Percentiles rank a stretch among this genome's conserved stretches.
These are phyloP conservation scores for Bromus sterilis DNA, from an alignment of 176 grass and related monocot genomes.

Conservation along the genomic window DNA sequence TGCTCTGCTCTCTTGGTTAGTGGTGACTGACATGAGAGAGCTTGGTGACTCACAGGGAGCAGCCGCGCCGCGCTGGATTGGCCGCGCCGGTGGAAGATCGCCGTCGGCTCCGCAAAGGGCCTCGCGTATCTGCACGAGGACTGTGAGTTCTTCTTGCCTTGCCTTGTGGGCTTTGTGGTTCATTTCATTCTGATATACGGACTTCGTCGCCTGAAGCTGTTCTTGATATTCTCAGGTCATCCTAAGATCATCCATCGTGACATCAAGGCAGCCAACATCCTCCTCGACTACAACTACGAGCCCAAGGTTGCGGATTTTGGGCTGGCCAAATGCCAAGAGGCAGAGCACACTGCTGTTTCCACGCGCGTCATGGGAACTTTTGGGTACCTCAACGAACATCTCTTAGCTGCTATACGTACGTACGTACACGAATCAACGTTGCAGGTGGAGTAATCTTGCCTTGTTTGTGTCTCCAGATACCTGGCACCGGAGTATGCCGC, in stretches of 20 bases:
- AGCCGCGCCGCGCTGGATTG: conserved; percentile 56
- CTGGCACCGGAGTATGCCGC: conserved; percentile 72
- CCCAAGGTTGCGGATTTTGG: conserved; percentile 91
- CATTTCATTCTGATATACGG: background rate
- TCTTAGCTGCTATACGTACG: too few species aligned
- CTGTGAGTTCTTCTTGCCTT: conserved; percentile 43
- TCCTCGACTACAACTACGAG: conserved; percentile 77
- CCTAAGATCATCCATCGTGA: conserved; percentile 88
- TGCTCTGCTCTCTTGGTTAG: background rate
- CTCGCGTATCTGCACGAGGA: conserved; percentile 87
- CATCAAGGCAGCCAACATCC: conserved; percentile 84
- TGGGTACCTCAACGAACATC: too few species aligned
- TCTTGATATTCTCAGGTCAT: conserved; percentile 38
- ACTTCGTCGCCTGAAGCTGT: background rate
- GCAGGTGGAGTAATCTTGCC: background rate
- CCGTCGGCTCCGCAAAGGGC: conserved; percentile 70
- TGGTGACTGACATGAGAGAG: background rate
- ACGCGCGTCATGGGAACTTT: conserved; percentile 77
- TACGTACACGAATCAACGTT: too few species aligned
- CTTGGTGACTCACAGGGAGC: conserved; percentile 23
- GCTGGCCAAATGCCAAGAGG: conserved; percentile 58
- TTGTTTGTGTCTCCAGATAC: conserved; percentile 44
- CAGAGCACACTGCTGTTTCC: conserved; percentile 41
- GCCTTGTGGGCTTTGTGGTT: background rate
- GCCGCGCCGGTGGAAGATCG: conserved; percentile 71